These are phyloP conservation scores for Litchi chinensis DNA, from an alignment of 345 rosid species.

Conservation along the genomic window DNA sequence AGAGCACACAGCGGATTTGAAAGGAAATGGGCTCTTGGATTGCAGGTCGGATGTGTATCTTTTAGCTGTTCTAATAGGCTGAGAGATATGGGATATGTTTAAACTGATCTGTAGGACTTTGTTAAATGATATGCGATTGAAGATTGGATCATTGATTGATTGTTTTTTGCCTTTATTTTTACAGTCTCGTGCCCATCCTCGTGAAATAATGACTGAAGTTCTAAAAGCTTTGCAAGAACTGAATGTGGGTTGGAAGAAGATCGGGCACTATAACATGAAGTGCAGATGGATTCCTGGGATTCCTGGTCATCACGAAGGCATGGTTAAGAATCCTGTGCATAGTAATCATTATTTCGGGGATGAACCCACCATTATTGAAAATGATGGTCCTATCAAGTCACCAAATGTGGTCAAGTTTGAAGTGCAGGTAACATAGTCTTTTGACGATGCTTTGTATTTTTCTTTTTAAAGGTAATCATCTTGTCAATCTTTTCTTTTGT, in stretches of 20 bases:
- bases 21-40: constrained; percentile 95
- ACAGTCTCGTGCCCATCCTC: constrained; percentile 88
- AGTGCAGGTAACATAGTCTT: constrained; percentile 65
- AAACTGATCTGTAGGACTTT: neutral
- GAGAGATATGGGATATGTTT: neutral
- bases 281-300: constrained; percentile 81
- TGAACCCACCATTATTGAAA: constrained; percentile 61
- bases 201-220: constrained; percentile 87
- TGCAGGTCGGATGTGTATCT: constrained; percentile 60
- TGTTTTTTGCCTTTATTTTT: constrained; percentile 21
- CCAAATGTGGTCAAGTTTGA: constrained; percentile 84
- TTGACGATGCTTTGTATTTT: neutral
- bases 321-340: constrained; percentile 57
- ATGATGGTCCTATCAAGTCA: constrained; percentile 44
- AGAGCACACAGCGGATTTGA: constrained; percentile 60
- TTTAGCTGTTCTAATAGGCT: neutral
- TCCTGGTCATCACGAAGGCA: constrained; percentile 63
- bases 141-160: neutral
- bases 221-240: constrained; percentile 82
- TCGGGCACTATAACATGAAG: constrained; percentile 94
- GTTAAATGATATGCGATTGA: neutral
- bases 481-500: neutral
- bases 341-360: constrained; percentile 68
- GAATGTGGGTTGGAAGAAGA: constrained; percentile 94
- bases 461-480: neutral